Conservation (phyloP, 441 rosid genomes). For the Cnidoscolus chayamansa region DNA sequence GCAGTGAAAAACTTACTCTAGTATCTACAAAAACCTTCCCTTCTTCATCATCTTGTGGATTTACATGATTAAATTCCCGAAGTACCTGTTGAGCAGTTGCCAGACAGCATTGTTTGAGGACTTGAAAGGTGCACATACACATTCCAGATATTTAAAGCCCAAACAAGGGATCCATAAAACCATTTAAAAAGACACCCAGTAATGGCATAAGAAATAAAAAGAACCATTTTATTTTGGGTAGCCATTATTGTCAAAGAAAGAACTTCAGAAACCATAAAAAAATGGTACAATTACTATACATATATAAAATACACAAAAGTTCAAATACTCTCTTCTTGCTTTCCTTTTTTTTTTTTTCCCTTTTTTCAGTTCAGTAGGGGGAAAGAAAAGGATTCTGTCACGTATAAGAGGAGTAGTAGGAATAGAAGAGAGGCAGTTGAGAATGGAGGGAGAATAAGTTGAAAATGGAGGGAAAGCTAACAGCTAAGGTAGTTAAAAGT, state of each 20-base stretch:
- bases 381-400: too few species aligned
- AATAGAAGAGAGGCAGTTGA: too few species aligned
- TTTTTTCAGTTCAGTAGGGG: neutral
- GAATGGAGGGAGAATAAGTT: too few species aligned
- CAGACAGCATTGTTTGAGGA: constrained; percentile 2
- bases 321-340: neutral
- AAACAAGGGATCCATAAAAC: neutral
- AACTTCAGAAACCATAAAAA: neutral
- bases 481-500: too few species aligned
- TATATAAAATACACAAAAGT: neutral
- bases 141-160: neutral
- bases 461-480: too few species aligned
- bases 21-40: constrained; percentile 75
- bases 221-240: neutral
- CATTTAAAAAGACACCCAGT: neutral
- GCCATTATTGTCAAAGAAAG: neutral
- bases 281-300: too few species aligned
- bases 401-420: too few species aligned
- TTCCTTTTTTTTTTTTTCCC: too few species aligned
- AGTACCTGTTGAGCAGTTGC: constrained; percentile 55
- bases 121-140: constrained; percentile 1
- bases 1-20: constrained; percentile 31
- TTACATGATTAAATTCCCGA: constrained; percentile 96
- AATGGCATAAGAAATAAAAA: neutral
- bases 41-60: constrained; percentile 95